Evolutionary conservation across 257 asterid species (phyloP), one percentile per base, ranked within the genome.

Genomic region (Nemophila menziesii): DNA sequence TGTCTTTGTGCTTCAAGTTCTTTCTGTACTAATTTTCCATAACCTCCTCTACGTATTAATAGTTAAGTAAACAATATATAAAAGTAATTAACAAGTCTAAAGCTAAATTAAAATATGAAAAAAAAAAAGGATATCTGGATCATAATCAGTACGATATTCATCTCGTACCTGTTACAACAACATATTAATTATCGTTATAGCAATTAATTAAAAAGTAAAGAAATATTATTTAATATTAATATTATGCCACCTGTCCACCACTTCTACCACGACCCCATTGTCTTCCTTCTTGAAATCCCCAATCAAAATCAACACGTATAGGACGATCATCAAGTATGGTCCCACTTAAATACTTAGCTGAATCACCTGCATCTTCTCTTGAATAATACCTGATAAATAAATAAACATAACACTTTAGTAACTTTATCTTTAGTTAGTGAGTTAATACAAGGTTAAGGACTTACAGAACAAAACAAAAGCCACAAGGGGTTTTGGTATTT

Each of bases 211-310:
- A 16, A 48, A 38, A 43, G 39, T 37, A 50, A 44, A 46, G 52
- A 11, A 36, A 47, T 11, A n/a, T n/a, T n/a, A n/a, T n/a, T n/a
- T n/a, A n/a, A n/a, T n/a, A n/a, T n/a, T n/a, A n/a, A n/a, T n/a
- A n/a, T n/a, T n/a, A n/a, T 42, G 53, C 69, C 62, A 84, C 98
- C 83, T 90, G 98, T 23, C 96, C 98, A 56, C 98, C 98, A 58
- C 98, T 85, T 71, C 75, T 67, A 24, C 98, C 98, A 55, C 98
- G 94, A 14, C 96, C 98, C 98, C 96, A 90, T 58, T 90, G 98
- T 55, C 98, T 66, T 45, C 98, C 96, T 63, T 90, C 98, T 65
- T 74, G 86, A 51, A 85, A 90, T 23, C 98, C 98, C 98, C 98
- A 90, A 63, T 90, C 98, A 62, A 84, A 90, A 76, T 90, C 98